Evolutionary conservation across 2,329 filamentous ascomycete genomes (phyloP).

Genomic region (Sclerotinia spermophila): DNA sequence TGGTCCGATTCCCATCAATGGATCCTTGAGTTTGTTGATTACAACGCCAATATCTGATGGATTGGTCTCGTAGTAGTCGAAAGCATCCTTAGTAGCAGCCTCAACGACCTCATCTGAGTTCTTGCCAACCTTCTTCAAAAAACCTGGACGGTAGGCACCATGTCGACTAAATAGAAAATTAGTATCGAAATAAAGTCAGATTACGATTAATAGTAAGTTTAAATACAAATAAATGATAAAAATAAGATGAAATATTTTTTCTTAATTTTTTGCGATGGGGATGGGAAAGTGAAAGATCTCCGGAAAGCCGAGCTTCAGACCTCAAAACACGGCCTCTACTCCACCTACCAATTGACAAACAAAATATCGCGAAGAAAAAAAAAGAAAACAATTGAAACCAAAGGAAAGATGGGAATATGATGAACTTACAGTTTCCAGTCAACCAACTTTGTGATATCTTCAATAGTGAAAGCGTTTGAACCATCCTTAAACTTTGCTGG

Average conservation of each 20-base stretch:
- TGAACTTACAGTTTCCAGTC: slow-evolving; percentile 66
- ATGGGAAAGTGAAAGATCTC: background rate
- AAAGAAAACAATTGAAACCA: slow-evolving; percentile 21
- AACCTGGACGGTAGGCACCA: slow-evolving; percentile 58
- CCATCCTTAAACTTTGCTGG: slow-evolving; percentile 44
- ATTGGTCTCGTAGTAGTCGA: slow-evolving; percentile 44
- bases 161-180: slow-evolving; percentile 40
- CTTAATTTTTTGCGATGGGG: background rate
- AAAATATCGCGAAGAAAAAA: slow-evolving; percentile 21
- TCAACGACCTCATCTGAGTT: slow-evolving; percentile 52
- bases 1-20: slow-evolving; percentile 71
- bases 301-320: background rate
- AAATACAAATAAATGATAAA: background rate
- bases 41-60: slow-evolving; percentile 41
- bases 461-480: slow-evolving; percentile 42
- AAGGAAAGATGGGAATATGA: background rate
- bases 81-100: slow-evolving; percentile 50
- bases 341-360: slow-evolving; percentile 4
- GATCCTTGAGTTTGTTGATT: slow-evolving; percentile 50
- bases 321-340: background rate
- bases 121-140: slow-evolving; percentile 52
- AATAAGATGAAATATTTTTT: slow-evolving; percentile 3
- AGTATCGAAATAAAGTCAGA: background rate
- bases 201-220: background rate
- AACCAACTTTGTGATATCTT: slow-evolving; percentile 57